phyloP scores from a whole-genome alignment of 139 green algal genomes.

The Zygnema circumcarinatum region DNA sequence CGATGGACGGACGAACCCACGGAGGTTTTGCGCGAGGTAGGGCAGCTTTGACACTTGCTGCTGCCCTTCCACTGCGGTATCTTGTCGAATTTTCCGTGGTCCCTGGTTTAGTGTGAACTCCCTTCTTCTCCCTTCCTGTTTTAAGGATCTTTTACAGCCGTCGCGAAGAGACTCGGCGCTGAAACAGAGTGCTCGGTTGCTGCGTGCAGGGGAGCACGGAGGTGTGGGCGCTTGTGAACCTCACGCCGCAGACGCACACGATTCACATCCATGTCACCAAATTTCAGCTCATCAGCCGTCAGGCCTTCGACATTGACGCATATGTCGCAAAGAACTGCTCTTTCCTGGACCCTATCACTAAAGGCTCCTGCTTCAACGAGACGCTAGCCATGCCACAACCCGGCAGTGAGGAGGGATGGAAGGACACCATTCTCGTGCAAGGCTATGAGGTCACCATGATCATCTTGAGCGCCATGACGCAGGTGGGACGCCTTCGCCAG shows the following conservation, averaged over 20 bases:
- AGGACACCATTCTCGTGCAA: not conserved
- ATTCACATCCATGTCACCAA: slow-evolving; percentile 47
- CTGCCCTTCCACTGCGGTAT: no score
- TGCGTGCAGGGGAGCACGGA: slow-evolving; percentile 18
- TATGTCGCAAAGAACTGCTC: not conserved
- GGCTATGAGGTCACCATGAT: not conserved
- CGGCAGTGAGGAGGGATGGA: not conserved
- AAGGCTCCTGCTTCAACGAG: not conserved
- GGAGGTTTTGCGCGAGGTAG: not conserved
- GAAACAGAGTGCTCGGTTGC: no score
- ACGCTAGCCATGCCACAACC: not conserved
- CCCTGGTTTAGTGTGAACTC: no score
- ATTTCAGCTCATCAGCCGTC: slow-evolving; percentile 25
- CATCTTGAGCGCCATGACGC: not conserved
- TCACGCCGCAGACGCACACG: slow-evolving; percentile 28
- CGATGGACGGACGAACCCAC: not conserved
- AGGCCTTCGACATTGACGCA: slow-evolving; percentile 14
- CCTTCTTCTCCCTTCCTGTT: no score
- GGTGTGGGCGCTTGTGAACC: slow-evolving; percentile 42
- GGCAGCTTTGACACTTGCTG: not conserved
- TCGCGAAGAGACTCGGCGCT: no score
- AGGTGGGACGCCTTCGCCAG: not conserved
- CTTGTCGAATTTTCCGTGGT: no score
- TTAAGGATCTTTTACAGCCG: no score
- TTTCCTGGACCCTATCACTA: not conserved